Base-by-base conservation (phyloP, 805 yeast species). In the Yamadazyma insecticola region DNA sequence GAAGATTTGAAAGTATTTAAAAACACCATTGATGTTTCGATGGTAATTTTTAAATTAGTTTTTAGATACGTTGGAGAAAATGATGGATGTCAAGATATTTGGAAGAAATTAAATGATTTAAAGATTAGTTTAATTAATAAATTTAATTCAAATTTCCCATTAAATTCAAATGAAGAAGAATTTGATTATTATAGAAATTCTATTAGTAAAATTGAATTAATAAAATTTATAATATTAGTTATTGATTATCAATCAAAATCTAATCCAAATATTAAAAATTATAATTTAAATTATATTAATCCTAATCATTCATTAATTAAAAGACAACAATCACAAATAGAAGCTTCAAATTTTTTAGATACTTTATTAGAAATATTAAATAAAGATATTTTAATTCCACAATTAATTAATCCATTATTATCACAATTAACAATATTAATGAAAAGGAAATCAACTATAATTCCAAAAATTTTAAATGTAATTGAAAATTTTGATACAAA, bases 261-360 rank as follows among this genome's bases (percentile, higher is more conserved):
- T n/a, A 60, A 64, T 18, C 36, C 52, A 41, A 28, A 36, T 45
- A 38, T 39, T 20, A 41, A 45, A 28, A 70, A 65, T 23, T 65
- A 71, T 20, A 76, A 81, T 7, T 55, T 79, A 28, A 50, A 72
- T 3, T 53, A 65, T 33, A 76, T 78, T 3, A 66, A 67, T 13
- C 53, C 70, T 0, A 69, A 64, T 33, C 96, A 90, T 48, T 76
- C 87, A 1, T 72, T 84, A 24, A 66, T 88, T 26, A 72, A 74
- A 32, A 63, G 63, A 22, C 43, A 56, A 7, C 53, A 62, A 14
- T 56, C 88, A 39, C 87, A 81, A 42, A 74, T 81, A 5, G 95
- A 89, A 51, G 50, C 89, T 0, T 72, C 70, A 33, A 78, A 70
- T 3, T 60, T 83, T 33, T 58, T 92, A 21, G 96, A 87, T 43